These are phyloP conservation scores for Ascoidea rubescens DNA, from an alignment of 805 yeast genomes.

Conservation along the genomic window DNA sequence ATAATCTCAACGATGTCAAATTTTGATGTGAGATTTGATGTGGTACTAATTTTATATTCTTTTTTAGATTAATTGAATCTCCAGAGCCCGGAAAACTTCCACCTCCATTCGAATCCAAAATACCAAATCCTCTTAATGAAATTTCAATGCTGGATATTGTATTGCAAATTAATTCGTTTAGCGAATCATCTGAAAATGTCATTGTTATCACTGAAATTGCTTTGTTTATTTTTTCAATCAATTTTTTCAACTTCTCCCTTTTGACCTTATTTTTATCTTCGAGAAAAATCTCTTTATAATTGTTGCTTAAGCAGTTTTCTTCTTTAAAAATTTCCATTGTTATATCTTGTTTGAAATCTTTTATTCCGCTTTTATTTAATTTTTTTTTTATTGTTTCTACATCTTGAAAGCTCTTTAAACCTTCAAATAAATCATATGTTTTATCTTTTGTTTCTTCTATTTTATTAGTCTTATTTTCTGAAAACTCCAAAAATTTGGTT, in stretches of 20 bases:
- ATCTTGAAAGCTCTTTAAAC: too few species aligned
- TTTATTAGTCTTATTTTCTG: too few species aligned
- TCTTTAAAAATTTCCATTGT: neutral
- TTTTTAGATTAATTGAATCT: neutral
- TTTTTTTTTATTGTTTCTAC: too few species aligned
- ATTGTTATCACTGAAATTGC: conserved; percentile 22
- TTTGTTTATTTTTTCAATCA: conserved; percentile 3
- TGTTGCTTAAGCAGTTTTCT: neutral
- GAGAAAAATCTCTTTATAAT: neutral
- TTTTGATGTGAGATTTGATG: conserved; percentile 50
- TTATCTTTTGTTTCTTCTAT: too few species aligned
- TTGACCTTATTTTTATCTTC: neutral
- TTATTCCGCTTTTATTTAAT: too few species aligned
- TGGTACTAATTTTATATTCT: conserved; percentile 21
- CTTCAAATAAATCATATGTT: too few species aligned
- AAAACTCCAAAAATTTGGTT: neutral
- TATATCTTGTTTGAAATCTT: neutral
- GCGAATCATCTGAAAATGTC: conserved; percentile 14
- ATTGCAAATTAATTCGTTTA: conserved; percentile 27
- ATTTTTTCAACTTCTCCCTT: conserved; percentile 2
- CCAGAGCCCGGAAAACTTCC: conserved; percentile 18
- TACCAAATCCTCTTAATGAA: conserved; percentile 35
- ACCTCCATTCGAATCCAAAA: neutral
- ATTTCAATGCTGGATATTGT: conserved; percentile 57
- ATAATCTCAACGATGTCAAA: conserved; percentile 41